Evolutionary conservation across 2,329 filamentous ascomycete species (phyloP), one percentile per base, ranked within the genome.

Genomic region (Aspergillus pseudoglaucus): DNA sequence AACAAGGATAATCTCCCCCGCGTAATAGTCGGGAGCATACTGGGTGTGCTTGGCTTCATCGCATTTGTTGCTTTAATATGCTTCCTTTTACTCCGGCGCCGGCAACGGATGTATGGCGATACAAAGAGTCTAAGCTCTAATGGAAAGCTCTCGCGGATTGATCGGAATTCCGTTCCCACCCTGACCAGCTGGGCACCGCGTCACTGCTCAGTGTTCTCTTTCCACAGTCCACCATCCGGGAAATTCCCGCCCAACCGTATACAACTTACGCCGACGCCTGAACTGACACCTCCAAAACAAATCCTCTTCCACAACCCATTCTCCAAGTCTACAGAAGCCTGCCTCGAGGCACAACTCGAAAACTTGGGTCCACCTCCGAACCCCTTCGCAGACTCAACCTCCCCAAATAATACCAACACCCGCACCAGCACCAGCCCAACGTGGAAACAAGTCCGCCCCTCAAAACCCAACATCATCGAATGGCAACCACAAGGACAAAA

Each of bases 21-120:
- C n/a, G 47, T 50, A 6, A 56, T 67, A 25, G 53, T 66, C 30
- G 66, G 63, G 1, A 58, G 60, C 35, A 47, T 59, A 6, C 33
- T 68, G 14, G 64, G 64, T 8, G 60, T 51, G 15, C 37, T 59
- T 9, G 57, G 51, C 4, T 53, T 63, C 25, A 46, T 61, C 17
- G 47, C 57, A 3, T 49, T 66, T 15, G 46, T 53, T 4, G 35
- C 63, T 8, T 42, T 66, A 6, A 53, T 57, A 44, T 57, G 55
- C 27, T 51, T 57, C 17, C 37, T 64, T 15, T 43, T 58, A 9
- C 47, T 54, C 44, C 61, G 60, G 25, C 55, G 56, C 41, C 57
- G 53, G n/a, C 57, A 50, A 42, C 56, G 53, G 25, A 47, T 35
- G 22, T 20, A 41, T 10, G 46, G 30, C 43, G 40, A 48, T 14